Evolutionary conservation across 2,329 filamentous ascomycete genomes (phyloP).

Genomic region (Raffaelea albimanens): DNA sequence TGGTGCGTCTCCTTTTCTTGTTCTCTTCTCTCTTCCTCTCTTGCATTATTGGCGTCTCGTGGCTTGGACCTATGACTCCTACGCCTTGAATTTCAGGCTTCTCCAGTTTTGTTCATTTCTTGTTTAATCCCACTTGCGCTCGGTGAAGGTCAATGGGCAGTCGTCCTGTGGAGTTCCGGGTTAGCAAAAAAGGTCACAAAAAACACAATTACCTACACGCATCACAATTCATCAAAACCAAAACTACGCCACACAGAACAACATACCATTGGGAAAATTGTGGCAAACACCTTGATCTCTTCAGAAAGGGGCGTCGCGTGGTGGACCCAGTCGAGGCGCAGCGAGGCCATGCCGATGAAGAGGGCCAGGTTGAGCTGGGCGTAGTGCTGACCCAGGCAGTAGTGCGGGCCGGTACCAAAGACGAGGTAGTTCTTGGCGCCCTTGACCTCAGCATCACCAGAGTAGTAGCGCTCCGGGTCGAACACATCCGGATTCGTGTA

Average conservation of each 20-base stretch:
- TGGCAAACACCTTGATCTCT: conserved; percentile 96
- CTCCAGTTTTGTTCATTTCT: background rate
- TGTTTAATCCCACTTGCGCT: conserved; percentile 31
- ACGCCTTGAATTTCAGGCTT: background rate
- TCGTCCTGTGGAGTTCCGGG: conserved; percentile 51
- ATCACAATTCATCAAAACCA: background rate
- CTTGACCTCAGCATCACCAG: conserved; percentile 77
- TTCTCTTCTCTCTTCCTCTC: too few species aligned
- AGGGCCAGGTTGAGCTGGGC: conserved; percentile 81
- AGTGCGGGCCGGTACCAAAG: conserved; percentile 91
- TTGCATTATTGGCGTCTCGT: too few species aligned
- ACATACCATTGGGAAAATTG: conserved; percentile 90
- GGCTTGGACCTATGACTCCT: too few species aligned
- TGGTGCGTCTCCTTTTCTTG: too few species aligned
- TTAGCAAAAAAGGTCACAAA: conserved; percentile 6
- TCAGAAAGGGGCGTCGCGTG: conserved; percentile 75
- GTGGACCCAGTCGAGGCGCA: conserved; percentile 85
- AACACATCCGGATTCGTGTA: conserved; percentile 85
- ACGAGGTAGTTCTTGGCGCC: conserved; percentile 91
- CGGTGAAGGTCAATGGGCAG: conserved; percentile 66
- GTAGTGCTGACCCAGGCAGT: conserved; percentile 91
- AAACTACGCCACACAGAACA: too few species aligned
- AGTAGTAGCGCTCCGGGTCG: conserved; percentile 86
- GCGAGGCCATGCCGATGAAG: conserved; percentile 81
- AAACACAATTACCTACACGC: too few species aligned